Percentiles rank a stretch among this genome's conserved stretches.
These are phyloP conservation scores for Inga leiocalycina DNA, from an alignment of 306 rosid species.

Conservation along the genomic window DNA sequence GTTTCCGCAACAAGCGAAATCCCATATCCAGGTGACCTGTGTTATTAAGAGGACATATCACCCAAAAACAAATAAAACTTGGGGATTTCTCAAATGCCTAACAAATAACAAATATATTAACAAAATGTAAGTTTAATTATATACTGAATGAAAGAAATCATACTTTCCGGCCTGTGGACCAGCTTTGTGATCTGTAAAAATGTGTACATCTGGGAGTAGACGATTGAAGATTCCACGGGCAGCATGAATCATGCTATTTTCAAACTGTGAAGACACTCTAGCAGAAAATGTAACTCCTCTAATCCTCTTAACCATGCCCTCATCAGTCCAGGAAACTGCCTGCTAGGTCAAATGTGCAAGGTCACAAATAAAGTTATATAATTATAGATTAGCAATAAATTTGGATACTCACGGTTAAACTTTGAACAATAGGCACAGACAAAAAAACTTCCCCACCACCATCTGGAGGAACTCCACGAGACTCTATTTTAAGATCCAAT, in stretches of 20 bases:
- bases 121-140: conserved; percentile 17
- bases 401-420: conserved; percentile 50
- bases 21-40: conserved; percentile 93
- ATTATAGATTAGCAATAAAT: background rate
- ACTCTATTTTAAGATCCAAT: conserved; percentile 65
- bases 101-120: conserved; percentile 11
- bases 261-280: conserved; percentile 83
- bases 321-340: conserved; percentile 88
- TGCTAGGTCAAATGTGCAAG: conserved; percentile 37
- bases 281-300: conserved; percentile 80
- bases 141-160: conserved; percentile 34
- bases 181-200: conserved; percentile 75
- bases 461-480: conserved; percentile 82
- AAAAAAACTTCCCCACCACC: conserved; percentile 92
- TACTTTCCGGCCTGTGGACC: conserved; percentile 93
- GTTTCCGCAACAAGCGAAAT: conserved; percentile 92
- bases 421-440: conserved; percentile 68
- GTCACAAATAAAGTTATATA: background rate
- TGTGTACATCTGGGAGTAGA: conserved; percentile 84
- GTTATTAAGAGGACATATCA: conserved; percentile 2
- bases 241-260: conserved; percentile 62
- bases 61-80: conserved; percentile 11
- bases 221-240: conserved; percentile 82
- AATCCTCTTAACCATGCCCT: conserved; percentile 87
- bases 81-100: background rate